phyloP scores from a whole-genome alignment of 306 rosid genomes.

The Quercus cerris region DNA sequence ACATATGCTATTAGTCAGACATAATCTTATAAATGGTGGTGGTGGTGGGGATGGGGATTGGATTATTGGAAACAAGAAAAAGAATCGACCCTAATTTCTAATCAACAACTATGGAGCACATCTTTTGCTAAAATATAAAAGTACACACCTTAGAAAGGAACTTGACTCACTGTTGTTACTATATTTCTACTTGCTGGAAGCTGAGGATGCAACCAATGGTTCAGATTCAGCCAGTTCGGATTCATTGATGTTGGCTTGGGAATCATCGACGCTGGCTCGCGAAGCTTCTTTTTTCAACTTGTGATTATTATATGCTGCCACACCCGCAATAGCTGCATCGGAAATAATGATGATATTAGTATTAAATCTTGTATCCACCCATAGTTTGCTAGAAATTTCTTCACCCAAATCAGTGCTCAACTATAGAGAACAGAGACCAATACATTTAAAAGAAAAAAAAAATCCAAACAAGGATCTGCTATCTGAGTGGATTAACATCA shows the following conservation, averaged over 20 bases:
- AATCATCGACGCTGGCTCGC: slow-evolving; percentile 28
- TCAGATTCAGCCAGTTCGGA: slow-evolving; percentile 43
- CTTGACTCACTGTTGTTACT: slow-evolving; percentile 26
- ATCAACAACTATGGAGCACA: slow-evolving; percentile 8
- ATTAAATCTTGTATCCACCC: slow-evolving; percentile 1
- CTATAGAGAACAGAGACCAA: not conserved
- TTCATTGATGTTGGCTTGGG: slow-evolving; percentile 28
- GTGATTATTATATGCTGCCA: slow-evolving; percentile 88
- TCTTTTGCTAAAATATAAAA: not conserved
- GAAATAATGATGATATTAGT: slow-evolving; percentile 16
- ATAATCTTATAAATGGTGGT: not conserved
- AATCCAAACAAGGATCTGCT: not conserved
- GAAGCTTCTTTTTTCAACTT: slow-evolving; percentile 81
- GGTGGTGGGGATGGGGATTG: slow-evolving; percentile 2
- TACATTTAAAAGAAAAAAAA: not conserved
- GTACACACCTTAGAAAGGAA: slow-evolving; percentile 40
- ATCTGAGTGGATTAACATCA: not conserved
- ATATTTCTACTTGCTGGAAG: slow-evolving; percentile 49
- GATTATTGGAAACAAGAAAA: slow-evolving; percentile 18
- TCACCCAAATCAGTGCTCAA: not conserved
- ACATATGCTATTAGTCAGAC: not conserved
- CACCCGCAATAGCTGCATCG: slow-evolving; percentile 88
- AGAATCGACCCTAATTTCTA: not conserved
- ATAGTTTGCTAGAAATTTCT: not conserved
- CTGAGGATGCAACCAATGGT: slow-evolving; percentile 35